phyloP scores from a whole-genome alignment of 768 basidiomycete genomes.

The Tricholoma bakamatsutake region DNA sequence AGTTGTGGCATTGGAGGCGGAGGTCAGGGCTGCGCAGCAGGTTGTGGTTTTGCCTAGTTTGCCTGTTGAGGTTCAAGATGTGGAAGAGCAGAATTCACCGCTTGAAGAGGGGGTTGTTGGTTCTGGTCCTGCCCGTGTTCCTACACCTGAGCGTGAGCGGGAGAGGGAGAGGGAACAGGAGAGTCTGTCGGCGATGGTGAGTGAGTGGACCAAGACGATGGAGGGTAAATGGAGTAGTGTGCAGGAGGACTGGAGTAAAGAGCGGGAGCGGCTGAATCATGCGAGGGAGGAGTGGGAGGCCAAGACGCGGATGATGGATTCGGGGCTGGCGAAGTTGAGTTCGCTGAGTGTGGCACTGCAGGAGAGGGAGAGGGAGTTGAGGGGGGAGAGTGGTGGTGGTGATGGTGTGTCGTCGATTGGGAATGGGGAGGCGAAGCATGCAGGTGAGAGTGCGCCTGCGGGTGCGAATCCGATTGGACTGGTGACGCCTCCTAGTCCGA shows the following conservation, averaged over 20 bases:
- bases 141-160: neutral
- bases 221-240: conserved; percentile 77
- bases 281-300: conserved; percentile 83
- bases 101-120: too few relatives aligned
- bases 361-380: conserved; percentile 7
- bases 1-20: conserved; percentile 59
- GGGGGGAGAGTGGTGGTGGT: conserved; percentile 17
- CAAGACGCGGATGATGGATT: conserved; percentile 47
- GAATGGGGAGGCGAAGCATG: conserved; percentile 34
- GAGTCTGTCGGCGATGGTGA: conserved; percentile 47
- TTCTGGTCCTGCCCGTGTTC: too few relatives aligned
- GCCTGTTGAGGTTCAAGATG: conserved; percentile 20
- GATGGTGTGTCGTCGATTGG: conserved; percentile 8
- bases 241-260: conserved; percentile 77
- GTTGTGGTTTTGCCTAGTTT: neutral
- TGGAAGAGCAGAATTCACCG: too few relatives aligned
- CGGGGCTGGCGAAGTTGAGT: conserved; percentile 41
- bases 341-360: conserved; percentile 29
- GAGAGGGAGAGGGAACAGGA: conserved; percentile 31
- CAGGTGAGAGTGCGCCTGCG: neutral
- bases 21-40: conserved; percentile 42
- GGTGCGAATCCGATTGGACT: conserved; percentile 32
- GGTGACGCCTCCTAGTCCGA: conserved; percentile 73
- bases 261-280: conserved; percentile 65
- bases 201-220: conserved; percentile 71